These are phyloP conservation scores for button mushroom (Agaricus bisporus) DNA, from an alignment of 768 basidiomycete species.

Conservation along the genomic window DNA sequence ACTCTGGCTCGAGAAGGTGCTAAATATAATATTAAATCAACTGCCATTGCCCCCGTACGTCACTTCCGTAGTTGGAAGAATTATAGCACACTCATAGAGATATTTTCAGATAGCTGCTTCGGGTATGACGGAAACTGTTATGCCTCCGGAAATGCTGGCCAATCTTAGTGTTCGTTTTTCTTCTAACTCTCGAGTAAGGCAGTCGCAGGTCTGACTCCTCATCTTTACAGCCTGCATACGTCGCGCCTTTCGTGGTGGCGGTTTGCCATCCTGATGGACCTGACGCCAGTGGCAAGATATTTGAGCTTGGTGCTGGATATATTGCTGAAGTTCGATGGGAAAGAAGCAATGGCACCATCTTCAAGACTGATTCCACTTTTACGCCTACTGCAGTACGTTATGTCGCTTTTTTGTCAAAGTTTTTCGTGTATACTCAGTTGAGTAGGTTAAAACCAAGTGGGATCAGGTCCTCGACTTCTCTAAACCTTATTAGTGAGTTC, in stretches of 20 bases:
- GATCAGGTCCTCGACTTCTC: conserved; percentile 74
- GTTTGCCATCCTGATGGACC: conserved; percentile 82
- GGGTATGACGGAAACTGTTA: conserved; percentile 90
- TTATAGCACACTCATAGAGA: not conserved
- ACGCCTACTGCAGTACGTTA: conserved; percentile 84
- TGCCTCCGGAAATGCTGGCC: conserved; percentile 92
- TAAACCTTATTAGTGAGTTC: conserved; percentile 57
- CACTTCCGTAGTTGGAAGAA: not conserved
- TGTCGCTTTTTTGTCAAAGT: not conserved
- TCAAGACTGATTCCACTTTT: conserved; percentile 85
- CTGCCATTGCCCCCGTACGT: conserved; percentile 85
- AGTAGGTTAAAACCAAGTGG: conserved; percentile 81
- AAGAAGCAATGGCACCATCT: conserved; percentile 78
- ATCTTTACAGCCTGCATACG: conserved; percentile 67
- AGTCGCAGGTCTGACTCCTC: conserved; percentile 5
- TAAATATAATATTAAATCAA: conserved; percentile 84
- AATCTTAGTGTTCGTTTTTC: conserved; percentile 57
- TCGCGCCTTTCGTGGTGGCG: conserved; percentile 88
- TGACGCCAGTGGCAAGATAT: conserved; percentile 75
- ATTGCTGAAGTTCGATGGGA: conserved; percentile 93
- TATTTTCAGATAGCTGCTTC: conserved; percentile 80
- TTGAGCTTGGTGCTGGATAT: conserved; percentile 92
- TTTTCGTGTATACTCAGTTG: not conserved
- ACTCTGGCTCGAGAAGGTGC: conserved; percentile 89
- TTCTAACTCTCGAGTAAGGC: not conserved